phyloP scores from a whole-genome alignment of 371 early-diverging fungal species.

The Fennellomyces sp. region DNA sequence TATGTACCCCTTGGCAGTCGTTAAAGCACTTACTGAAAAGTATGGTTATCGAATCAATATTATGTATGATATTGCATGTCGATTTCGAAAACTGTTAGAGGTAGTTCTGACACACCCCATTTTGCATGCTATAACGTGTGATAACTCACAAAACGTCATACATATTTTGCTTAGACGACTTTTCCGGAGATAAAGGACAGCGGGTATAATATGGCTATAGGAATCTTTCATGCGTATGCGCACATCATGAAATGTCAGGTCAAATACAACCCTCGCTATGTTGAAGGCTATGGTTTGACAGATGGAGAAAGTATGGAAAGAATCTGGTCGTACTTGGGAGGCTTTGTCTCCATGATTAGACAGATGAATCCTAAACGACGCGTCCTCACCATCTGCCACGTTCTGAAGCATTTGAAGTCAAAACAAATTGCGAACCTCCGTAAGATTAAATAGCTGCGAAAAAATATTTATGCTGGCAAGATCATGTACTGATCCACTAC shows the following conservation, averaged over 20 bases:
- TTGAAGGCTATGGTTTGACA: constrained; percentile 3
- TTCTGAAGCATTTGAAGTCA: no score
- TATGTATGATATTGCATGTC: constrained; percentile 13
- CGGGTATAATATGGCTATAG: neutral
- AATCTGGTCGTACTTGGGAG: no score
- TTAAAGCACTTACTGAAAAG: neutral
- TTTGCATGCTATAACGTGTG: no score
- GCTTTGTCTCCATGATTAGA: no score
- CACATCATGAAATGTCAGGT: constrained; percentile 10
- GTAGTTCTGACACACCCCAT: neutral
- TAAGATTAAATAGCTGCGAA: no score
- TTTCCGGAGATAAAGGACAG: neutral
- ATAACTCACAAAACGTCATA: neutral
- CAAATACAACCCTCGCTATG: constrained; percentile 7
- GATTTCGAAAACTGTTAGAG: neutral
- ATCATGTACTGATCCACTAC: no score
- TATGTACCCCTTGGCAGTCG: constrained; percentile 1
- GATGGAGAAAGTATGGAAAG: constrained; percentile 12
- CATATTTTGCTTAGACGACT: neutral
- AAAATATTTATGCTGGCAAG: no score
- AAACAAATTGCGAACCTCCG: no score
- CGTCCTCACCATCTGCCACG: no score
- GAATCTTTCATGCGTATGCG: constrained; percentile 12
- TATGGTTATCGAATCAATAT: neutral
- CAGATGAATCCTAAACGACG: no score